Base-by-base conservation (phyloP, 1,139 yeast species). In the Diutina pseudorugosa region DNA sequence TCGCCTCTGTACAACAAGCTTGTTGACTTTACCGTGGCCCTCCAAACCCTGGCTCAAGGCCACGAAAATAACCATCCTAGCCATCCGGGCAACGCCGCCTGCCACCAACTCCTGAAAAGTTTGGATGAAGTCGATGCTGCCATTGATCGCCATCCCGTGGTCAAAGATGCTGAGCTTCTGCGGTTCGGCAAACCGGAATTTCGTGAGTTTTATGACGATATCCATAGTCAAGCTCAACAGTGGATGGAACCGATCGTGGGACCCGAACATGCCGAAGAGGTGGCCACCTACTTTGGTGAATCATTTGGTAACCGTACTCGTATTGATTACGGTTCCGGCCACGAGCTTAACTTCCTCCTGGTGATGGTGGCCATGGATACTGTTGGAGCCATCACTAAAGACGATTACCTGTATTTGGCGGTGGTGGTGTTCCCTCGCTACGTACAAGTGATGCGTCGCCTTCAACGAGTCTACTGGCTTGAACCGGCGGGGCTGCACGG, bases 241-340 rank as follows among this genome's bases (percentile, higher is more conserved):
- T 45, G 40, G 49, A 11, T 27, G n/a, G 23, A 16, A 9, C 14
- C 40, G 14, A 16, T 45, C 11, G 40, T 27, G 19, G 49, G 49
- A 7, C 19, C 25, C 2, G 36, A 25, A n/a, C 40, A 25, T 19
- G 36, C 23, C 1, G 57, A 58, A 2, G 87, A 83, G 58, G 57
- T 82, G 9, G 57, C 72, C 0, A 64, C 71, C 0, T 88, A 88
- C 62, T 72, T 88, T 41, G 60, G 61, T 4, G 90, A 85, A 58
- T 77, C 94, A 0, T 91, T 91, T 83, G 98, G 98, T 0, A 83
- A 89, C 62, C 72, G 88, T 54, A 78, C 80, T 2, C 75, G 99
- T 62, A 88, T 93, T 30, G 99, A 93, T 66, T 93, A 90, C 65
- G 99, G 99, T 0, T 87, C 96, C 4, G 98, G 98, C 23, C 99